Evolutionary conservation across 1,139 yeast genomes (phyloP).

Genomic region (Suhomyces ambrosiae): DNA sequence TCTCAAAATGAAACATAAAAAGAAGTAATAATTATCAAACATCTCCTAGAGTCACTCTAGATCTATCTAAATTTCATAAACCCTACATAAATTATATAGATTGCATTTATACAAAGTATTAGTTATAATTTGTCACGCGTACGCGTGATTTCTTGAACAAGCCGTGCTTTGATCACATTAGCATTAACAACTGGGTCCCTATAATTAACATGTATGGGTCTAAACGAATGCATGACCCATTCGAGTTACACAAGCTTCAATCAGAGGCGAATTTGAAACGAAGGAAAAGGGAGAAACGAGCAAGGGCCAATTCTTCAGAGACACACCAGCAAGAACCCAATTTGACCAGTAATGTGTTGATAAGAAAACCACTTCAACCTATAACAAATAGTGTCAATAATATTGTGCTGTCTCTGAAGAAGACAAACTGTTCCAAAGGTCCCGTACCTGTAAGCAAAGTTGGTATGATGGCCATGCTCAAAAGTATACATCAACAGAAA

Average conservation of each 20-base stretch:
- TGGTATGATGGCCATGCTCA: too few species aligned
- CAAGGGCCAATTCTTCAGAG: slow-evolving; percentile 3
- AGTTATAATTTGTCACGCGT: too few species aligned
- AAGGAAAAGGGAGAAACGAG: slow-evolving; percentile 19
- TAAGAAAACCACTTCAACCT: slow-evolving; percentile 6
- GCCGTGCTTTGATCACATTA: background rate
- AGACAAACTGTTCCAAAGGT: background rate
- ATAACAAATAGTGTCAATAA: slow-evolving; percentile 1
- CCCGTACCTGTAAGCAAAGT: too few species aligned
- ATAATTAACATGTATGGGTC: slow-evolving; percentile 2
- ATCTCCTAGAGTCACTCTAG: too few species aligned
- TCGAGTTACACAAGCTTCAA: slow-evolving; percentile 20
- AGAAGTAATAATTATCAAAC: slow-evolving; percentile 6
- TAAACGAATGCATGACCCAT: slow-evolving; percentile 18
- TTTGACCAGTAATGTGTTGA: background rate
- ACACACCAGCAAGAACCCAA: background rate
- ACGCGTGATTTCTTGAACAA: background rate
- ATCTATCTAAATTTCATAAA: too few species aligned
- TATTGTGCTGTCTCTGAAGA: background rate
- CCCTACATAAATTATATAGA: background rate
- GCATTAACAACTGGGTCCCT: background rate
- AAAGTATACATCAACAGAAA: slow-evolving; percentile 2
- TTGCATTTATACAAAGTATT: too few species aligned
- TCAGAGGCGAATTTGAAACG: slow-evolving; percentile 20
- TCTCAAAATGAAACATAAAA: slow-evolving; percentile 7